phyloP scores from a whole-genome alignment of 345 rosid genomes.

The Hibiscus trionum region DNA sequence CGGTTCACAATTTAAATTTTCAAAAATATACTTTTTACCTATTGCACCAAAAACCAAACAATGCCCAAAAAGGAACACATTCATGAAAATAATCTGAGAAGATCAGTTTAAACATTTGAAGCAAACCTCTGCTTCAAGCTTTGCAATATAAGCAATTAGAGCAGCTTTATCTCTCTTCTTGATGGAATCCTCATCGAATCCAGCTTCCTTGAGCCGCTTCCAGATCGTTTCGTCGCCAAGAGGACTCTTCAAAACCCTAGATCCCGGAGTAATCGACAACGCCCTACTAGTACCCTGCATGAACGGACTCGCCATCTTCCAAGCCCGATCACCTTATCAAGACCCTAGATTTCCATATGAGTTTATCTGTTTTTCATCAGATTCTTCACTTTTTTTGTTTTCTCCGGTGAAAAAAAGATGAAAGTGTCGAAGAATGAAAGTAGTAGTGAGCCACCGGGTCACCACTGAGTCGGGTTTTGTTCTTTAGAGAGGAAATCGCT shows the following conservation, averaged over 20 bases:
- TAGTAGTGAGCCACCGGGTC: not conserved
- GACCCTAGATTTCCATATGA: conserved; percentile 13
- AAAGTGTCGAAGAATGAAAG: not conserved
- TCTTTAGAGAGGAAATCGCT: not conserved
- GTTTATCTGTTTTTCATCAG: not conserved
- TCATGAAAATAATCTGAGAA: not conserved
- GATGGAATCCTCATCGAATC: conserved; percentile 77
- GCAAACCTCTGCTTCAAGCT: conserved; percentile 80
- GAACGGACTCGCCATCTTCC: conserved; percentile 60
- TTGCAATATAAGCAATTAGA: conserved; percentile 75
- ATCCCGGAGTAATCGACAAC: conserved; percentile 37
- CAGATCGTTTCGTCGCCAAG: conserved; percentile 54
- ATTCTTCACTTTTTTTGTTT: not conserved
- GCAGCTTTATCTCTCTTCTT: conserved; percentile 84
- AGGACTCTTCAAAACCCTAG: conserved; percentile 67
- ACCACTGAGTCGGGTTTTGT: not conserved
- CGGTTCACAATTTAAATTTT: not conserved
- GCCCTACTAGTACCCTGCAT: conserved; percentile 31
- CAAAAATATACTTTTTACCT: not conserved
- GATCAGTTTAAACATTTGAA: not conserved
- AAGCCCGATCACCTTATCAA: conserved; percentile 7
- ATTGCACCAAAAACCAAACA: not conserved
- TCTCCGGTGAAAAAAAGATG: not conserved
- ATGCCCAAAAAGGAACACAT: not conserved
- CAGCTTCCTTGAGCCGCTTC: conserved; percentile 84